Evolutionary conservation across 163 green algal genomes (phyloP), one percentile per base, ranked within the genome.

Genomic region (Chlorella variabilis): DNA sequence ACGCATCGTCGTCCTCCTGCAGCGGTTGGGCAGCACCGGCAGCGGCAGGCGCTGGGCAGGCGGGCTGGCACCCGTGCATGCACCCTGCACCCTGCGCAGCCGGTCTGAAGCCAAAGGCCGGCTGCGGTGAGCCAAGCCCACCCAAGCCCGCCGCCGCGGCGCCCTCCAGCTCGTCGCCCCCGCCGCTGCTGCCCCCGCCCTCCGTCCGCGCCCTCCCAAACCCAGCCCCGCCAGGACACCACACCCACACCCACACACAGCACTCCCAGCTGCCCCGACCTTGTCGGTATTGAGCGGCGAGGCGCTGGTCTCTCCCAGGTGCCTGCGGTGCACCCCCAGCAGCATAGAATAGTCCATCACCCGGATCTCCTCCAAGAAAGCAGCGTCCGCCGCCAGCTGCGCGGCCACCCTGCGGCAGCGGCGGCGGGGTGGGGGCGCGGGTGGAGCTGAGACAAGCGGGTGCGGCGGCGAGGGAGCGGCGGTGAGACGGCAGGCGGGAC

Each of bases 291-390:
- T 67, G 15, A 62, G 31, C 5, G 83, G 62, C 3, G 62, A 70
- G 41, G 62, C 66, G 61, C 48, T 67, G 25, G 71, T 71, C 36
- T 66, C 74, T 4, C 78, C 85, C 59, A 69, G 71, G 41, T 21
- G 58, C 21, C 71, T 63, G 65, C 66, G 36, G 67, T 99, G 96
- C 41, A 99, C 85, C 15, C 97, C 96, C 81, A 99, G 85, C 70
- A 99, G 94, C 85, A 99, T 88, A 5, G 84, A 94, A 92, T 99
- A 99, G 89, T 99, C 96, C 96, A 99, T 99, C 29, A 99, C 88
- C 65, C 90, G 75, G 78, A 91, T 69, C 56, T 65, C 41, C 86
- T 96, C 84, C 59, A 99, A 82, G n/a, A 99, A 90, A 0, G 51
- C 61, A n/a, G 83, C 89, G 84, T 99, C 96, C 0, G 79, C 67